Base-by-base conservation (phyloP, 306 rosid genomes). In the Pterocarpus macrocarpus region DNA sequence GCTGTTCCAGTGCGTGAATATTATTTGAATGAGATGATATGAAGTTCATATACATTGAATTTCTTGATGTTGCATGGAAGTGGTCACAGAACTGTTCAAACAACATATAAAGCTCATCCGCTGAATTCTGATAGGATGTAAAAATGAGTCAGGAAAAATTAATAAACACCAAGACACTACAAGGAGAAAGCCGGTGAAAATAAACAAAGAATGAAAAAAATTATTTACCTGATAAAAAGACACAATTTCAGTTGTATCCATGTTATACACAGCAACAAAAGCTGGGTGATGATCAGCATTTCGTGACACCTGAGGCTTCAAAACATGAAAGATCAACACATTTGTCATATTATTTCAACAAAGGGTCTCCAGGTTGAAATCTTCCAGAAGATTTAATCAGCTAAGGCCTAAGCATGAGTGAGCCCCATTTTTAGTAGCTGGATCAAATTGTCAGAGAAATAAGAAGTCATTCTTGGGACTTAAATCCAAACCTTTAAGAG, bases 171-270 rank as follows among this genome's bases (percentile, higher is more conserved):
- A 55, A 73, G n/a, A 64, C 50, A 50, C 38, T 45, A 47, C 44
- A 65, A 55, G 5, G 61, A 39, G 35, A 64, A 64, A 78, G 64
- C 35, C 28, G 6, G 58, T 64, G 80, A 83, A 78, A 82, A 70
- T 55, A 45, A 65, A 53, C 55, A 74, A 15, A 12, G 2, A 43
- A 64, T 35, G 79, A 70, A 55, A 76, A 82, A 65, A 33, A 70
- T 2, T 57, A 65, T n/a, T 68, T 81, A 91, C 99, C 98, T 88
- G 96, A 89, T 91, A 91, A 84, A 95, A 95, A 64, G 99, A 92
- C 74, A 91, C 85, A 68, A 95, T 91, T 89, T 91, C 97, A 63
- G 99, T 93, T 30, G 99, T 91, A 89, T 91, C 99, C 99, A 95
- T 95, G 91, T 93, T 87, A 87, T 95, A 95, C 63, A 95, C 91